These are phyloP conservation scores for Colletotrichum zoysiae DNA, from an alignment of 2,329 filamentous ascomycete genomes.

Conservation along the genomic window DNA sequence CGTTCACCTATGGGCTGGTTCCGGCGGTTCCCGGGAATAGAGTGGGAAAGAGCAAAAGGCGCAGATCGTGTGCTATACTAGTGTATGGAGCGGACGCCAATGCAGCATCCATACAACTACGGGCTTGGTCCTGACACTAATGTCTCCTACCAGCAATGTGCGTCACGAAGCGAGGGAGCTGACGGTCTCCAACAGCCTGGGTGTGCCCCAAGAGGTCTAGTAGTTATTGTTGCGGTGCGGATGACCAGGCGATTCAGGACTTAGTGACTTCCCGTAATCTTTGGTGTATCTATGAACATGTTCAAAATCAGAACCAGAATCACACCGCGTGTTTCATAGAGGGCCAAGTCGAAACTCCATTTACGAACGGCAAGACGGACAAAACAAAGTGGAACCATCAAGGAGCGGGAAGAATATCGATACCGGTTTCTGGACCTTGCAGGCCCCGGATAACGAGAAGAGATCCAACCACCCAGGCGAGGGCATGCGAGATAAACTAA, in stretches of 20 bases:
- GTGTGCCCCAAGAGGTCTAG: no score
- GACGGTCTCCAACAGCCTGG: no score
- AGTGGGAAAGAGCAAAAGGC: neutral
- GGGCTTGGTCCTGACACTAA: neutral
- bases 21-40: slow-evolving; percentile 9
- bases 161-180: neutral
- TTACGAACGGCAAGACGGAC: neutral
- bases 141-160: neutral
- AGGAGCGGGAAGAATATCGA: neutral
- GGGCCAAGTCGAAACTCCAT: neutral
- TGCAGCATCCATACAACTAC: no score
- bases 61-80: neutral
- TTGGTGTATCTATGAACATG: neutral
- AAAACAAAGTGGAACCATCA: neutral
- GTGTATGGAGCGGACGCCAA: neutral
- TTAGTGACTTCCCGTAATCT: neutral
- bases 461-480: no score
- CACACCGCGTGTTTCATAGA: no score
- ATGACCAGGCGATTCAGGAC: neutral
- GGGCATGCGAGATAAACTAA: neutral
- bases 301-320: neutral
- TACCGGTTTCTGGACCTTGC: neutral
- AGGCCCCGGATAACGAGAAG: neutral
- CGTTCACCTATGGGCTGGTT: neutral
- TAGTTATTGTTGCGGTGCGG: neutral